phyloP scores from a whole-genome alignment of 2,329 filamentous ascomycete species.

The Scorias spongiosa region DNA sequence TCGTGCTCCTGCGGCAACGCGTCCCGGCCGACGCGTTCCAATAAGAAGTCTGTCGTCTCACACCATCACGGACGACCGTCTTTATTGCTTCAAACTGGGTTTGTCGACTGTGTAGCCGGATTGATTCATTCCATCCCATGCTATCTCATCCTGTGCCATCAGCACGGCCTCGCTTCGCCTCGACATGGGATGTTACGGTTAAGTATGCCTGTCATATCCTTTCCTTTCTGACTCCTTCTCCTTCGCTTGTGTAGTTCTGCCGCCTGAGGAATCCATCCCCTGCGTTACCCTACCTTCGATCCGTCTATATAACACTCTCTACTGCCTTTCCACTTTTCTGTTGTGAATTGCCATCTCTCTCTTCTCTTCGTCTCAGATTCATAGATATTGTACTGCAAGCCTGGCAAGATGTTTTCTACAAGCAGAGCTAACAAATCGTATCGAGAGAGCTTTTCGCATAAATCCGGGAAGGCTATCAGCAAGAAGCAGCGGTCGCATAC shows the following conservation, averaged over 20 bases:
- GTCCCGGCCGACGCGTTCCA: background rate
- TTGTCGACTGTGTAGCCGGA: background rate
- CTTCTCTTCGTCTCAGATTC: background rate
- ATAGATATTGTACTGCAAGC: background rate
- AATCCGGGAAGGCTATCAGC: constrained; percentile 17
- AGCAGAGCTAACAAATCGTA: constrained; percentile 16
- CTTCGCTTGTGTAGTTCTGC: background rate
- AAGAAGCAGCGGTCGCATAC: constrained; percentile 17
- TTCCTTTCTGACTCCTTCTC: background rate
- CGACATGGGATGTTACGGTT: background rate
- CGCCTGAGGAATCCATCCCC: background rate
- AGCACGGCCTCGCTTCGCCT: background rate
- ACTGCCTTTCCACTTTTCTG: background rate
- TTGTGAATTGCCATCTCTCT: background rate
- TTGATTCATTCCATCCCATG: no score
- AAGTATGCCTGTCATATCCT: background rate
- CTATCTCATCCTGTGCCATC: no score
- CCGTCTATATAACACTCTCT: background rate
- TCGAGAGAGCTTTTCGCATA: constrained; percentile 19
- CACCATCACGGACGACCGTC: background rate
- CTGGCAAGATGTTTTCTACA: constrained; percentile 13
- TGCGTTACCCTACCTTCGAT: background rate
- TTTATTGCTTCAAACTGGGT: background rate
- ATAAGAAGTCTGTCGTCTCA: background rate
- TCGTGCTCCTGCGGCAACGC: background rate